Conservation (phyloP, 1,284 basidiomycete species). For the Cutaneotrichosporon arboriforme region DNA sequence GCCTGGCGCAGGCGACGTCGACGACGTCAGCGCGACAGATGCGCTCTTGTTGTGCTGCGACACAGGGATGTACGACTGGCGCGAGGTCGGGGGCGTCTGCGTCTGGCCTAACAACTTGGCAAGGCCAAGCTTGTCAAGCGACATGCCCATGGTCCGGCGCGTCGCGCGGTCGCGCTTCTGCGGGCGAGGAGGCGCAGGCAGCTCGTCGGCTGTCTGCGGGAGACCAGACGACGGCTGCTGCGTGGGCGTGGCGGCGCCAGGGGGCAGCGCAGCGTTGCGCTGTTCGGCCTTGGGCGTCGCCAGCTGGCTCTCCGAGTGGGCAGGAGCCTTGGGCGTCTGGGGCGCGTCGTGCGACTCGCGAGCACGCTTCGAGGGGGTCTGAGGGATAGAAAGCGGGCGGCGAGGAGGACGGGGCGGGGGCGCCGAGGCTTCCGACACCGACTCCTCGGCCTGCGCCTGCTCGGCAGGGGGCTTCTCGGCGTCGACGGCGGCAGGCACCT, state of each 20-base stretch:
- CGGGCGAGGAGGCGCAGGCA: background rate
- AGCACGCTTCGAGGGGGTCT: slow-evolving; percentile 12
- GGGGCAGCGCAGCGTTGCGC: slow-evolving; percentile 9
- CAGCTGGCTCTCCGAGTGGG: background rate
- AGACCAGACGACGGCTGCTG: slow-evolving; percentile 8
- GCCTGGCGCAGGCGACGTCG: background rate
- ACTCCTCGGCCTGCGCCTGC: background rate
- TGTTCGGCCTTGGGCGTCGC: slow-evolving; percentile 4
- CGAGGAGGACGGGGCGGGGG: slow-evolving; percentile 5
- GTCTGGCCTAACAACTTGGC: slow-evolving; percentile 55
- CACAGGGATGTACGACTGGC: slow-evolving; percentile 4
- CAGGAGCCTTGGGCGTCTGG: slow-evolving; percentile 11
- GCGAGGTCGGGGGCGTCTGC: slow-evolving; percentile 17
- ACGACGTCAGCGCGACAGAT: slow-evolving; percentile 9
- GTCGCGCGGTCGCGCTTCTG: slow-evolving; percentile 49
- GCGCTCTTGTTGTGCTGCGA: slow-evolving; percentile 16
- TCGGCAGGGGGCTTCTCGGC: background rate
- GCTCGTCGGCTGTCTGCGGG: background rate
- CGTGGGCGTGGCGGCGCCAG: slow-evolving; percentile 16
- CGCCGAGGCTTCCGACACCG: background rate
- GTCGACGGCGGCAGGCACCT: background rate
- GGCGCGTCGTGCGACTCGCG: slow-evolving; percentile 7
- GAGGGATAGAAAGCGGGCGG: background rate
- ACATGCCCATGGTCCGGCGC: slow-evolving; percentile 60
- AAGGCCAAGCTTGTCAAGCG: slow-evolving; percentile 68